These are phyloP conservation scores for Bonia amplexicaulis DNA, from an alignment of 176 grass and related monocot species.

Conservation along the genomic window DNA sequence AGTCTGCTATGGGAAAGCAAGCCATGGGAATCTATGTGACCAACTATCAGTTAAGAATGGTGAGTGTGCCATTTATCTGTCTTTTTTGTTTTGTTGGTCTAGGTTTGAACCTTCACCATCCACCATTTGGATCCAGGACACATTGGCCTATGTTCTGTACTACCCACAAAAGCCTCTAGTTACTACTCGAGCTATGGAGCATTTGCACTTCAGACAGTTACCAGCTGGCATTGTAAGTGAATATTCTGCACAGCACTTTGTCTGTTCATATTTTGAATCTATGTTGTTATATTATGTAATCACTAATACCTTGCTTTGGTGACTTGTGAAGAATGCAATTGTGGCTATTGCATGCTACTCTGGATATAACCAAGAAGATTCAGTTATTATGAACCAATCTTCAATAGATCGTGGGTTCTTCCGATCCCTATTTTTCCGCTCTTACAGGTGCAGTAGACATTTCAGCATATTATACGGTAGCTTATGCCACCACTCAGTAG, in stretches of 20 bases:
- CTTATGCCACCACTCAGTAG: neutral
- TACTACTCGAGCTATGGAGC: slow-evolving; percentile 96
- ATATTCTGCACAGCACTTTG: neutral
- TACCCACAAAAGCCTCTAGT: slow-evolving; percentile 99
- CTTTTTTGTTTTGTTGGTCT: slow-evolving; percentile 25
- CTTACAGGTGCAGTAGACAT: slow-evolving; percentile 60
- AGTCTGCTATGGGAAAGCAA: slow-evolving; percentile 99
- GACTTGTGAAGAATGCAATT: slow-evolving; percentile 86
- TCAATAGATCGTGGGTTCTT: slow-evolving; percentile 99
- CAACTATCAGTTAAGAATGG: slow-evolving; percentile 98
- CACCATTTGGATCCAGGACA: slow-evolving; percentile 59
- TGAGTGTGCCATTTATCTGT: slow-evolving; percentile 34
- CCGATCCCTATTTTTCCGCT: slow-evolving; percentile 91
- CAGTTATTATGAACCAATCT: slow-evolving; percentile 99
- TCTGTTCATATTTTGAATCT: neutral
- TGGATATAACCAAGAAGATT: slow-evolving; percentile 99
- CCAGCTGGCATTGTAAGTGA: slow-evolving; percentile 96
- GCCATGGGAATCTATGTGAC: slow-evolving; percentile 99
- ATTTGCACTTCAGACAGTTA: slow-evolving; percentile 97
- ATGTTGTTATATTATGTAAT: neutral
- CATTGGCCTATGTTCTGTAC: slow-evolving; percentile 94
- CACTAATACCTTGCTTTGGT: slow-evolving; percentile 30
- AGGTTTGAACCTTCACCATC: slow-evolving; percentile 15
- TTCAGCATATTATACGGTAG: slow-evolving; percentile 9
- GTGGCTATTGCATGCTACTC: slow-evolving; percentile 99